phyloP scores from a whole-genome alignment of 352 stramenopile species.

The Blastocystis sp. region DNA sequence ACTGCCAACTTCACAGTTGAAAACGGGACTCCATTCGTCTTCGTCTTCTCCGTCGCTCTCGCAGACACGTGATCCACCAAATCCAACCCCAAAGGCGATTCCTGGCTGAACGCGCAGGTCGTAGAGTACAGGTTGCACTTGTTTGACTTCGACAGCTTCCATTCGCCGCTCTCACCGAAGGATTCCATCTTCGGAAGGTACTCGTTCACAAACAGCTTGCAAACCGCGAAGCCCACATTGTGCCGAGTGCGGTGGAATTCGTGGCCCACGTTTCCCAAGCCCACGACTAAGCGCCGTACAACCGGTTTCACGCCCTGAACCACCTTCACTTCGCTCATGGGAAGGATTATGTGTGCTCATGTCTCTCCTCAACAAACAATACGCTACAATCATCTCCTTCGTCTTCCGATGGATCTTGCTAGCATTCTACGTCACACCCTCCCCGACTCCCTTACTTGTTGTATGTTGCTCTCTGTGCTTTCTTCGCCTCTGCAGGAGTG shows the following conservation, averaged over 20 bases:
- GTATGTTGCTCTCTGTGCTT: slow-evolving; percentile 49
- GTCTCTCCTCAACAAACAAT: slow-evolving; percentile 29
- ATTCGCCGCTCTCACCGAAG: not conserved
- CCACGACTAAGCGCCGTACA: slow-evolving; percentile 52
- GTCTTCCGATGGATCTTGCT: slow-evolving; percentile 32
- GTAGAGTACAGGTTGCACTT: slow-evolving; percentile 41
- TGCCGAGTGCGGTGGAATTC: slow-evolving; percentile 65
- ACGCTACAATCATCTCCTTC: not conserved
- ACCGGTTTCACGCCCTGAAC: not conserved
- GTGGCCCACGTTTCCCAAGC: slow-evolving; percentile 53
- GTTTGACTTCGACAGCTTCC: slow-evolving; percentile 48
- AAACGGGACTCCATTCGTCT: slow-evolving; percentile 69
- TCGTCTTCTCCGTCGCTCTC: slow-evolving; percentile 55
- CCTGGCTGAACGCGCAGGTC: slow-evolving; percentile 35
- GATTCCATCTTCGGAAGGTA: slow-evolving; percentile 63
- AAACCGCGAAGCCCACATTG: slow-evolving; percentile 71
- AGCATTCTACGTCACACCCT: slow-evolving; percentile 59
- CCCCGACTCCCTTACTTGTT: not conserved
- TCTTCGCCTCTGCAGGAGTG: slow-evolving; percentile 12
- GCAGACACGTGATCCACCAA: slow-evolving; percentile 54
- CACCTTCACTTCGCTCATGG: slow-evolving; percentile 8
- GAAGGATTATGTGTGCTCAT: not conserved
- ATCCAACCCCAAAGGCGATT: slow-evolving; percentile 53
- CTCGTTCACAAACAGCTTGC: slow-evolving; percentile 65
- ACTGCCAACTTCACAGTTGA: slow-evolving; percentile 24